Evolutionary conservation across 1,284 basidiomycete genomes (phyloP).

Genomic region (Moesziomyces aphidis): DNA sequence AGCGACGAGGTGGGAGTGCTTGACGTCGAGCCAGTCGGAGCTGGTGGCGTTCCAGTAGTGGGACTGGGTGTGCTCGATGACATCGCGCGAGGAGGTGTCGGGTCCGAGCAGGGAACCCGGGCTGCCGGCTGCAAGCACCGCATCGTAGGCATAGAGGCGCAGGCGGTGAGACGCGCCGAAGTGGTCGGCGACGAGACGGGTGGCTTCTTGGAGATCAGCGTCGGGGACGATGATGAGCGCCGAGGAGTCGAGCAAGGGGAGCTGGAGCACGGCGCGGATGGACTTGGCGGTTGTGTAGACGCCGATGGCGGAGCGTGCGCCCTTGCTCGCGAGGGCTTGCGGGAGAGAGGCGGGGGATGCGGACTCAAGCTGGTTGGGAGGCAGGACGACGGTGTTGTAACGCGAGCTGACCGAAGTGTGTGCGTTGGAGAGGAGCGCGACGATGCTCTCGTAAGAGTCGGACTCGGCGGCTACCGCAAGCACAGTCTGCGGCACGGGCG

Average conservation of each 20-base stretch:
- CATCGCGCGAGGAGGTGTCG: constrained; percentile 17
- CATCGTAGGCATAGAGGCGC: constrained; percentile 36
- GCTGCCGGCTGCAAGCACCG: constrained; percentile 39
- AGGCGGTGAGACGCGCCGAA: constrained; percentile 39
- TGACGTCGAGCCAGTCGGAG: constrained; percentile 49
- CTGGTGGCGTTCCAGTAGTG: constrained; percentile 49
- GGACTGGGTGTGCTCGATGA: constrained; percentile 44
- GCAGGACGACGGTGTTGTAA: constrained; percentile 42
- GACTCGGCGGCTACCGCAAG: constrained; percentile 42
- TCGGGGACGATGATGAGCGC: constrained; percentile 46
- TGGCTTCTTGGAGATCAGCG: constrained; percentile 30
- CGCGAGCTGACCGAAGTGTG: constrained; percentile 37
- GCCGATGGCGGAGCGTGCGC: constrained; percentile 34
- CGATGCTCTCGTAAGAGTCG: constrained; percentile 39
- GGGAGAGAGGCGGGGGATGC: constrained; percentile 23
- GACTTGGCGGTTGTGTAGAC: constrained; percentile 46
- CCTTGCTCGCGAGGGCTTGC: constrained; percentile 8
- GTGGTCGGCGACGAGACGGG: constrained; percentile 8
- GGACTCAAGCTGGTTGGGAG: constrained; percentile 21
- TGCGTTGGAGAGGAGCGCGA: constrained; percentile 45
- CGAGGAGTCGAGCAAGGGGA: constrained; percentile 35
- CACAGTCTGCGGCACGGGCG: constrained; percentile 24
- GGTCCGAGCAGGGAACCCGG: constrained; percentile 12
- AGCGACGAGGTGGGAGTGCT: constrained; percentile 48
- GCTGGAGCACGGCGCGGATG: constrained; percentile 26